Evolutionary conservation across 805 yeast genomes (phyloP).

Genomic region (baker's yeast (Saccharomyces cerevisiae)): DNA sequence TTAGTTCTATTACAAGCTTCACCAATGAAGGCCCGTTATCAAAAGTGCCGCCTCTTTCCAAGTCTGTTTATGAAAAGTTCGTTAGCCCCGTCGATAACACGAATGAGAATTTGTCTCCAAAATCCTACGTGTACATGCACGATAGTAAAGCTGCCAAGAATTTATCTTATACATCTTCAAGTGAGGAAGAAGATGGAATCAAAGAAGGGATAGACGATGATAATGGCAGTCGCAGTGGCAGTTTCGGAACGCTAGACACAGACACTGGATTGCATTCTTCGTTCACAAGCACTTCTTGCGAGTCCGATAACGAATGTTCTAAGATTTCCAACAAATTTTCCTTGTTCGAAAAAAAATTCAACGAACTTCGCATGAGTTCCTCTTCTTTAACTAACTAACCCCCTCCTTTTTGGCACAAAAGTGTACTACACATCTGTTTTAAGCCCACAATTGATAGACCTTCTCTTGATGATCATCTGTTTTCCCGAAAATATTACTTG

Average conservation of each 20-base stretch:
- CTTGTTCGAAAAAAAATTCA: not conserved
- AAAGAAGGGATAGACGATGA: not conserved
- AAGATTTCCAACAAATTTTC: not conserved
- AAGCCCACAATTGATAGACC: not conserved
- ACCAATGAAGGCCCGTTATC: constrained; percentile 22
- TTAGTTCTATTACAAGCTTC: constrained; percentile 18
- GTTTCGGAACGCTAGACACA: not conserved
- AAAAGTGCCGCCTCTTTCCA: constrained; percentile 10
- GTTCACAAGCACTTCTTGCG: not conserved
- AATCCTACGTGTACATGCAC: not conserved
- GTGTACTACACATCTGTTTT: not conserved
- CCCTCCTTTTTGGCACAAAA: not conserved
- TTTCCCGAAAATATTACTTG: not conserved
- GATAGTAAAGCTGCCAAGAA: not conserved
- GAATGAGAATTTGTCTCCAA: not conserved
- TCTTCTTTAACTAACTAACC: not conserved
- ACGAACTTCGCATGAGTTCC: not conserved
- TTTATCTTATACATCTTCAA: not conserved
- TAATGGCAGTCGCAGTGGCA: not conserved
- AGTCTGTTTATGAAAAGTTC: constrained; percentile 6
- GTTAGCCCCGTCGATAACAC: not conserved
- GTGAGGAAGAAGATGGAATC: not conserved
- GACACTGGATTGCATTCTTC: not conserved
- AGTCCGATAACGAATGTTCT: not conserved
- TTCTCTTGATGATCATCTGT: not conserved